Evolutionary conservation across 1,284 basidiomycete genomes (phyloP), one percentile per base, ranked within the genome.

Genomic region (Apiotrichum laibachii): DNA sequence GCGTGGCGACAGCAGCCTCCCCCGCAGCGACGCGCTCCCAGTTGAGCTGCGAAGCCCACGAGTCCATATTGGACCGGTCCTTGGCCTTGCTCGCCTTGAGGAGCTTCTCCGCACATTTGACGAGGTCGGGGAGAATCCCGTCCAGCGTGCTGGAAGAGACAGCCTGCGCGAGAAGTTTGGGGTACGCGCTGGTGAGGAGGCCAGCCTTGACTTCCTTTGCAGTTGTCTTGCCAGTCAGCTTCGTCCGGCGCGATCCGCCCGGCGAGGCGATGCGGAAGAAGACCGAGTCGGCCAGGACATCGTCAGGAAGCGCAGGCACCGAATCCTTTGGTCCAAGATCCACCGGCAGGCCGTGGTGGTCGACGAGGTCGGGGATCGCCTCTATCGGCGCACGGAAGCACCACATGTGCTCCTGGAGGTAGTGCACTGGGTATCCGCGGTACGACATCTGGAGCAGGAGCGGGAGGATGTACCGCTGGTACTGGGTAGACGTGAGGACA

Each of bases 341-440:
- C 8, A 76, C 57, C 4, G 72, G 71, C 13, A 56, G 52, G 7
- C 74, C 75, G 50, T 75, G 69, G 5, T 43, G 37, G 1, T 64
- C 63, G 21, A 69, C 61, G 22, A 68, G 70, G 1, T 71, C 63
- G 16, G 50, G 46, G 5, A 67, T 55, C 9, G 61, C 61, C 18
- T 60, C 61, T 42, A 71, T 59, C 1, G 66, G 77, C 1, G 75
- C 72, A 33, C 66, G 62, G 66, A 78, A 78, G 39, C 79, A 74
- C 79, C 79, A 81, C 13, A 66, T 65, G 39, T 77, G 69, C 22
- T 75, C 67, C 1, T 61, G 44, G 16, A 72, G 66, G 46, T 73
- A 70, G 12, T 73, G 69, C 22, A 80, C 70, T 0, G 79, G 79
- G 53, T 76, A 70, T 4, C 69, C 70, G 47, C 68, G 67, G 64